Base-by-base conservation (phyloP, 2,329 filamentous ascomycete species). In the Diaporthe capsici region DNA sequence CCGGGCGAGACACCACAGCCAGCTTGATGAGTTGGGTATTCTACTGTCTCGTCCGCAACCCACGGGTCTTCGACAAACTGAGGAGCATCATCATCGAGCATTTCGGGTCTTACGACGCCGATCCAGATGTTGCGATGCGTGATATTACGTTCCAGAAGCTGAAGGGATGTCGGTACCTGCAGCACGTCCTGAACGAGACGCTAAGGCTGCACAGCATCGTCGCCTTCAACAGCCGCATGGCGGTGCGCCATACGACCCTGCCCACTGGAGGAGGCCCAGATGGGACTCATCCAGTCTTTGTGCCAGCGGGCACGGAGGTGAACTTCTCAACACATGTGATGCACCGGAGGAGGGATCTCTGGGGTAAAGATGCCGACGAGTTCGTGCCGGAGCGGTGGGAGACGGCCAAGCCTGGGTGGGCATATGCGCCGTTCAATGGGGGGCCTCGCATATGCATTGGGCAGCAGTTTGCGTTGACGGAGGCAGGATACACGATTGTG, bases 141-240 rank as follows among this genome's bases (percentile, higher is more conserved):
- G 61, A 78, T 47, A 85, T 86, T 10, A 84, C 82, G 0, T 87
- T 84, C 65, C 83, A 86, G 68, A 81, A 86, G 75, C 74, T 88
- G 74, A 84, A 83, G 73, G 82, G 83, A 39, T 79, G 86, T 49
- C 85, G 83, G 72, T 87, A 87, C 70, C 79, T 88, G 67, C 84
- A 84, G 75, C 85, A 81, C 78, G 85, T 86, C 39, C 57, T 88
- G 51, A 86, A 87, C 70, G 87, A 88, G 80, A 85, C 76, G 2
- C 57, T 75, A 1, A 25, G 74, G 7, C 74, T 75, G 12, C 68
- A 72, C 47, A 71, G 58, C 12, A 60, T 71, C 25, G 67, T 65
- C 57, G 76, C 77, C 3, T 61, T 77, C 67, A 78, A 78, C 70
- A 72, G 71, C n/a, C 73, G 77, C 37, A 70, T 70, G 63, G 76